Base-by-base conservation (phyloP, 2,329 filamentous ascomycete genomes). In the Phialocephala sp. region DNA sequence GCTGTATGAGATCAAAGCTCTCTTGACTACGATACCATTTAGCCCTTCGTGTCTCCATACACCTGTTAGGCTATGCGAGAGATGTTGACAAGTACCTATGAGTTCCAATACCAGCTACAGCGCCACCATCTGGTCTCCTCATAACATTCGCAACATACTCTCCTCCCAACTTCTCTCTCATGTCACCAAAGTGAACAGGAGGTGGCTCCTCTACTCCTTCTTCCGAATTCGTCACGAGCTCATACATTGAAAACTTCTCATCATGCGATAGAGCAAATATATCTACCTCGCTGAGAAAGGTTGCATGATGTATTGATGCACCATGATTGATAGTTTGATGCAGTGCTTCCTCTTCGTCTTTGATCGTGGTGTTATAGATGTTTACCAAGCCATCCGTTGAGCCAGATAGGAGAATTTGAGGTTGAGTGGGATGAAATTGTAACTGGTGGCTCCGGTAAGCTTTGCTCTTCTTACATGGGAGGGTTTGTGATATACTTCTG, bases 351-450 rank as follows among this genome's bases (percentile, higher is more conserved):
- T 94, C 91, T 77, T 94, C 91, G 71, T 92, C 89, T 20, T 82
- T 78, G 65, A 91, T 84, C 57, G 84, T 83, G 20, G 87, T 90
- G 79, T 95, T 89, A 78, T 90, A 92, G 55, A 94, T 81, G 74
- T 91, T 93, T 72, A 94, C 84, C 1, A 94, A 84, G 8, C 91
- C 91, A 77, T 95, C 92, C 15, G 91, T 94, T 43, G 90, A 92
- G 52, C 90, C 91, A 1, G 91, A 92, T 12, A 94, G 82, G 6
- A 94, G 84, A 18, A 91, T 80, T 54, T 85, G 82, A 0, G 85
- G 82, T 58, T 85, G 80, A 2, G 78, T 80, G 0, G 89, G 88
- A 76, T 91, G 88, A 72, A 89, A 88, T 73, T 83, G 81, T 1
- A 89, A 78, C 81, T 87, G 74, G 59, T 73, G 9, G 12, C 14